Conservation (phyloP, 176 grass and related monocot genomes). For the Bolboschoenus planiculmis region DNA sequence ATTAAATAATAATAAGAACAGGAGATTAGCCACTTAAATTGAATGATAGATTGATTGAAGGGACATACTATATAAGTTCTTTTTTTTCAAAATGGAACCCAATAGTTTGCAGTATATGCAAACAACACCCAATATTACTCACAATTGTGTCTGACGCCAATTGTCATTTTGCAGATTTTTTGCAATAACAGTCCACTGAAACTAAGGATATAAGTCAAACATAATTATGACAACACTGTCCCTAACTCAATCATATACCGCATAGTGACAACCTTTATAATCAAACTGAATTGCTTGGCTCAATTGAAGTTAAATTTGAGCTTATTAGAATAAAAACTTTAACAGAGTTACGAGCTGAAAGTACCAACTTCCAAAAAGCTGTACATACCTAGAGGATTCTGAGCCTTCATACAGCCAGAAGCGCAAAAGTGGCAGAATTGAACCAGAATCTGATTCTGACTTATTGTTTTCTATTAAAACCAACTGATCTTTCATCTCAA, state of each 20-base stretch:
- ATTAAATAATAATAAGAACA: not conserved
- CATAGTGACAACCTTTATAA: not conserved
- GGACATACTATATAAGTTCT: conserved; percentile 12
- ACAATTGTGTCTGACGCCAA: not conserved
- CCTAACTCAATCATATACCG: not conserved
- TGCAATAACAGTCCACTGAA: not conserved
- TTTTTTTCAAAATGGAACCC: not conserved
- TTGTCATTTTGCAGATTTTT: not conserved
- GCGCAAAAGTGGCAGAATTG: conserved; percentile 68
- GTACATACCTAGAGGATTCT: conserved; percentile 71
- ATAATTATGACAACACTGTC: not conserved
- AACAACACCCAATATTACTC: not conserved
- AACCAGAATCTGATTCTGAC: conserved; percentile 32
- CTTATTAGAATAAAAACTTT: not conserved
- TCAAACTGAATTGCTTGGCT: not conserved
- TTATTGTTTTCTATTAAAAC: not conserved
- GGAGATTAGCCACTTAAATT: not conserved
- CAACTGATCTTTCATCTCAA: conserved; percentile 8
- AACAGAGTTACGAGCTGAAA: not conserved
- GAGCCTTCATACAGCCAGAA: conserved; percentile 54
- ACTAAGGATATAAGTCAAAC: not conserved
- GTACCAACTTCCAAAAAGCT: not conserved
- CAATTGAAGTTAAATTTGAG: not conserved
- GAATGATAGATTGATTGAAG: not conserved
- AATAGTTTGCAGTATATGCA: not conserved